Evolutionary conservation across 2,329 filamentous ascomycete species (phyloP), one percentile per base, ranked within the genome.

Genomic region (Beauveria sp.): DNA sequence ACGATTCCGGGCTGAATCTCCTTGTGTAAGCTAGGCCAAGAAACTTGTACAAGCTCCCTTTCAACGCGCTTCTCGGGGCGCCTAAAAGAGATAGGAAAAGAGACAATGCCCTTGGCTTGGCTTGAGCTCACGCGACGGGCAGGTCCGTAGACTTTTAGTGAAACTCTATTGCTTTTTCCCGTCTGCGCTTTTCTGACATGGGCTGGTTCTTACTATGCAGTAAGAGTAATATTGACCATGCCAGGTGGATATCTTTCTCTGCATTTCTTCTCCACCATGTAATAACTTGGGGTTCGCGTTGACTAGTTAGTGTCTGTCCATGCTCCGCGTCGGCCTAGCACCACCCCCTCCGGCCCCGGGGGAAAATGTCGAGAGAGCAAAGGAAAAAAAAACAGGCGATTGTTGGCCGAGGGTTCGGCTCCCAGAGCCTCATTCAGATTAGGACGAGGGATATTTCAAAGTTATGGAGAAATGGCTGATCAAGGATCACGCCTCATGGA

Each of bases 221-320:
- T 26, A 18, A 48, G 24, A 53, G 58, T 61, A 61, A 61, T 61
- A 61, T 53, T 51, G 24, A 28, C 24, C 40, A 40, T 53, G 12
- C 49, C 50, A 34, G 20, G 58, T 61, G 58, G 58, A 43, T 60
- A 31, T 51, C 22, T 16, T 31, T 24, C 18, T 31, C 28, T 24
- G 31, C 31, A 10, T n/a, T 46, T 22, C 58, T 28, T 54, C 50
- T 60, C 57, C 57, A 60, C 57, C 49, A 31, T 42, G 34, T 20
- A 42, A 12, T 22, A 34, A 12, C 31, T 34, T 34, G 31, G 31
- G 31, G 31, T 34, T 34, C 34, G n/a, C 24, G 31, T 40, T 31
- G 8, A 18, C 42, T 56, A 56, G 53, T 56, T 28, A 28, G 40
- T 48, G 24, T n/a, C 20, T 48, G 14, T n/a, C 18, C 48, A 34